phyloP scores from a whole-genome alignment of 176 grass and related monocot species.

The Secale cereale region DNA sequence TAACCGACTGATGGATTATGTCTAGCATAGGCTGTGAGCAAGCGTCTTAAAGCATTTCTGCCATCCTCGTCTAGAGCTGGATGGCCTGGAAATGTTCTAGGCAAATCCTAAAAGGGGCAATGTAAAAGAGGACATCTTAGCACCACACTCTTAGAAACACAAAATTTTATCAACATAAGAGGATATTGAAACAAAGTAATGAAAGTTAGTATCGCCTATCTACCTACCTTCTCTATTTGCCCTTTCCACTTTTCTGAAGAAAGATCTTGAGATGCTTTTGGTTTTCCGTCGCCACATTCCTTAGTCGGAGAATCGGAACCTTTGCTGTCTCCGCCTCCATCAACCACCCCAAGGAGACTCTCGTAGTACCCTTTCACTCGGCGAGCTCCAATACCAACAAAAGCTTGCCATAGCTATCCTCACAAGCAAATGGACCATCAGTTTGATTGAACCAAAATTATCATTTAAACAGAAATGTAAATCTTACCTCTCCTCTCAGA shows the following conservation, averaged over 20 bases:
- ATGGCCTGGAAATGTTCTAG: slow-evolving; percentile 99
- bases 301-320: slow-evolving; percentile 1
- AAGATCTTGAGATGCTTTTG: slow-evolving; percentile 36
- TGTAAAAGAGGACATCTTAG: slow-evolving; percentile 19
- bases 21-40: slow-evolving; percentile 94
- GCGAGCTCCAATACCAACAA: slow-evolving; percentile 89
- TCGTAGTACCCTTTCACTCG: slow-evolving; percentile 85
- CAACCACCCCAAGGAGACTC: slow-evolving; percentile 53
- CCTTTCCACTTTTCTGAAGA: slow-evolving; percentile 86
- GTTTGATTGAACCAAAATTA: not conserved
- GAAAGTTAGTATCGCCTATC: not conserved
- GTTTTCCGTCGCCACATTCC: slow-evolving; percentile 42
- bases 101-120: slow-evolving; percentile 69
- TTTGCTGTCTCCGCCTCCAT: slow-evolving; percentile 27
- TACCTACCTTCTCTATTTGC: slow-evolving; percentile 99
- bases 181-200: not conserved
- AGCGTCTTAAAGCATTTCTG: slow-evolving; percentile 94
- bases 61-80: slow-evolving; percentile 91
- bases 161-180: slow-evolving; percentile 16
- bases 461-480: not conserved
- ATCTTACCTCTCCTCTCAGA: slow-evolving; percentile 87
- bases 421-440: not conserved
- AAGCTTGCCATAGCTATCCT: slow-evolving; percentile 95
- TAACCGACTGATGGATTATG: slow-evolving; percentile 99
- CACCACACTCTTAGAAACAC: slow-evolving; percentile 8